Evolutionary conservation across 345 rosid species (phyloP).

Genomic region (Melaleuca quinquenervia): DNA sequence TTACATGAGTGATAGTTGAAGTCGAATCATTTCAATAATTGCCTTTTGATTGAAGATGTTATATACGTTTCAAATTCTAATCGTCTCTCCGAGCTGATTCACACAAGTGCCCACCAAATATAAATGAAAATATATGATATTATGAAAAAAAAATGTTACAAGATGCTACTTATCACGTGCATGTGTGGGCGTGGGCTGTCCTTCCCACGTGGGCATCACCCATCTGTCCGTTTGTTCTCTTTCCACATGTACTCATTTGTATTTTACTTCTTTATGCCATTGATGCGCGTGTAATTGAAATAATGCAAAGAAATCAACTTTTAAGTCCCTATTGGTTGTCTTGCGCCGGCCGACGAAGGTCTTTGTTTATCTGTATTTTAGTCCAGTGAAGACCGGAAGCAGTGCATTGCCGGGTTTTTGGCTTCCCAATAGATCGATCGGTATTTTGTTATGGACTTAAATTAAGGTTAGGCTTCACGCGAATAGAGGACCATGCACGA

Average conservation of each 20-base stretch:
- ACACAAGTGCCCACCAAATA: not conserved
- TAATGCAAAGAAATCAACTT: not conserved
- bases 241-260: not conserved
- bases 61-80: rapidly evolving
- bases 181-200: not conserved
- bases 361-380: no score
- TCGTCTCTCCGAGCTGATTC: not conserved
- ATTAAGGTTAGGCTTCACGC: not conserved
- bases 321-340: no score
- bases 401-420: no score
- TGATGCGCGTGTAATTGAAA: not conserved
- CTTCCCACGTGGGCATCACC: not conserved
- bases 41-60: not conserved
- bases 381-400: no score
- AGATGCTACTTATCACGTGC: not conserved
- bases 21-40: no score
- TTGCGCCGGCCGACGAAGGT: no score
- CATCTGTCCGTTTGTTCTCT: rapidly evolving
- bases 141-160: not conserved
- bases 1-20: not conserved
- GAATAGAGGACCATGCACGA: not conserved
- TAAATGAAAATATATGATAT: no score
- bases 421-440: no score
- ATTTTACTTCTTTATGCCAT: no score
- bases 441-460: not conserved